Evolutionary conservation across 305 asterid species (phyloP).

Genomic region (Fraxinus floribunda): DNA sequence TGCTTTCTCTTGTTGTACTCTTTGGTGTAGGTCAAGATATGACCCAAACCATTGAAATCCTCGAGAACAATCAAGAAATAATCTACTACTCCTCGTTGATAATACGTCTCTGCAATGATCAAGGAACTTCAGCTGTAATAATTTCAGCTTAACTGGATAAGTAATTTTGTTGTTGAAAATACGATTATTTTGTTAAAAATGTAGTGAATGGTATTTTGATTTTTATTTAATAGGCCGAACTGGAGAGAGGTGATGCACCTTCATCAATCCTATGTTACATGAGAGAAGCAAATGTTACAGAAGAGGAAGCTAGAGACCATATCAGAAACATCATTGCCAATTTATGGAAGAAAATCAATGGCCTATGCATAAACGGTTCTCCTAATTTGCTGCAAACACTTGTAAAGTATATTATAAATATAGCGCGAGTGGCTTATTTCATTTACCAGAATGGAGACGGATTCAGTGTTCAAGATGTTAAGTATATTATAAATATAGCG

Average conservation of each 20-base stretch:
- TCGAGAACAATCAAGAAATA: slow-evolving; percentile 32
- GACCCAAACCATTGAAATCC: slow-evolving; percentile 14
- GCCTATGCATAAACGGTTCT: neutral
- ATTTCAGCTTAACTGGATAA: neutral
- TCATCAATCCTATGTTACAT: slow-evolving; percentile 60
- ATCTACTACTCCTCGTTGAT: slow-evolving; percentile 44
- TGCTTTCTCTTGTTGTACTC: slow-evolving; percentile 41
- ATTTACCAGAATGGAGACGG: slow-evolving; percentile 64
- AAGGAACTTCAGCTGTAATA: slow-evolving; percentile 47
- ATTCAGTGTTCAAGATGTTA: slow-evolving; percentile 46
- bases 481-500: slow-evolving; percentile 39
- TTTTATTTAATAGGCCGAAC: slow-evolving; percentile 39
- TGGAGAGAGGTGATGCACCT: slow-evolving; percentile 64
- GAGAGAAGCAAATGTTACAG: slow-evolving; percentile 51
- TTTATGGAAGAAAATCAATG: slow-evolving; percentile 50
- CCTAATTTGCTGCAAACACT: slow-evolving; percentile 1
- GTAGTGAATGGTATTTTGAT: neutral
- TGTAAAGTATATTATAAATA: slow-evolving; percentile 35
- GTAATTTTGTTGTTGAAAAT: neutral
- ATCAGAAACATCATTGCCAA: slow-evolving; percentile 23
- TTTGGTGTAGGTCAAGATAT: slow-evolving; percentile 36
- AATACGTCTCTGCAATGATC: slow-evolving; percentile 57
- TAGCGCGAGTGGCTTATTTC: slow-evolving; percentile 46
- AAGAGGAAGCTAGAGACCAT: slow-evolving; percentile 42
- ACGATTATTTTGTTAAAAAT: neutral